Evolutionary conservation across 768 basidiomycete genomes (phyloP).

Genomic region (Lactarius sp.): DNA sequence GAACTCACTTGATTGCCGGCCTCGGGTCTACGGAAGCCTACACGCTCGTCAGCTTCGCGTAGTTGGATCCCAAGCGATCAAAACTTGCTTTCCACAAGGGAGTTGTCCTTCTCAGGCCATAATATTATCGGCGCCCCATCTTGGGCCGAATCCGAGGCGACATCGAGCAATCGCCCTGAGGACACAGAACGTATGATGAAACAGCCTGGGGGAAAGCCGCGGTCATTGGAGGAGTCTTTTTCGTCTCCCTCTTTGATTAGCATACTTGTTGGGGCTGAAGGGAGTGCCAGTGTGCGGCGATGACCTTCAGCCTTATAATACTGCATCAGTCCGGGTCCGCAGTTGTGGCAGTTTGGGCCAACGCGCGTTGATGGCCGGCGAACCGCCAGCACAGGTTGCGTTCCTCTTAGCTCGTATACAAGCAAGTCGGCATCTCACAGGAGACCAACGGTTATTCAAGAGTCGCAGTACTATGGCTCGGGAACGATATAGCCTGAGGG

Average conservation of each 20-base stretch:
- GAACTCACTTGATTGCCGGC: constrained; percentile 68
- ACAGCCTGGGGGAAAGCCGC: constrained; percentile 46
- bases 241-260: constrained; percentile 6
- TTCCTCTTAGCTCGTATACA: background rate
- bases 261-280: constrained; percentile 2
- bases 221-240: constrained; percentile 13
- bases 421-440: too few relatives aligned
- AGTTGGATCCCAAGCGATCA: background rate
- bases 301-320: background rate
- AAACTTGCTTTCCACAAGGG: constrained; percentile 65
- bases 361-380: background rate
- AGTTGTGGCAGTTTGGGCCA: background rate
- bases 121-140: constrained; percentile 62
- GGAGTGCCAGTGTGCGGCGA: background rate
- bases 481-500: background rate
- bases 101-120: constrained; percentile 69
- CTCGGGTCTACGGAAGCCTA: constrained; percentile 63
- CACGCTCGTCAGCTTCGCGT: background rate
- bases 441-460: too few relatives aligned
- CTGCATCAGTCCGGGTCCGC: background rate
- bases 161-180: constrained; percentile 52
- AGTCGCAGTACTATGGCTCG: too few relatives aligned
- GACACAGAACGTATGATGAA: constrained; percentile 57
- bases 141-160: constrained; percentile 45
- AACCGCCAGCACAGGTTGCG: too few relatives aligned